Conservation (phyloP, 2,329 filamentous ascomycete species). For the Trichophyton mentagrophytes region DNA sequence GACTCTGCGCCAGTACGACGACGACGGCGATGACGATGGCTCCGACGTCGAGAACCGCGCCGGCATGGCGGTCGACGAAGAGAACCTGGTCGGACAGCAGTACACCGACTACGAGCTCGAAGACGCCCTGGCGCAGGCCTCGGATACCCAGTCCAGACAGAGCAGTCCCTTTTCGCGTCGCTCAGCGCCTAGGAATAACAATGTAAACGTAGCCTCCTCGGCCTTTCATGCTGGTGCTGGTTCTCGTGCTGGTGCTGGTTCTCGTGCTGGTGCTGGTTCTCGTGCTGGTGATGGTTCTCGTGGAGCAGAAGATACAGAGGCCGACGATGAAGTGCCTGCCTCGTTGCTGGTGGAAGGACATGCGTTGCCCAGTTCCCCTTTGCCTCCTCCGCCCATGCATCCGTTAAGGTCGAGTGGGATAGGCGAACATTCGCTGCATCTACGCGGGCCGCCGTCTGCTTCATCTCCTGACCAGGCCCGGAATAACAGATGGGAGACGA, state of each 20-base stretch:
- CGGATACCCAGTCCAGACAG: slow-evolving; percentile 36
- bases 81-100: slow-evolving; percentile 33
- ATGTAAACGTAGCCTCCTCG: slow-evolving; percentile 10
- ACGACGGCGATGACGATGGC: slow-evolving; percentile 22
- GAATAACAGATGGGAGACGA: slow-evolving; percentile 45
- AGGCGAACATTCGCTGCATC: neutral
- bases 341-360: slow-evolving; percentile 48
- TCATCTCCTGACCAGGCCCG: slow-evolving; percentile 21
- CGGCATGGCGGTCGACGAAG: slow-evolving; percentile 38
- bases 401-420: slow-evolving; percentile 15
- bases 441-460: slow-evolving; percentile 27
- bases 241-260: slow-evolving; percentile 1
- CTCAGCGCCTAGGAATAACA: slow-evolving; percentile 7
- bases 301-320: slow-evolving; percentile 14
- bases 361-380: slow-evolving; percentile 28
- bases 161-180: slow-evolving; percentile 29
- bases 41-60: slow-evolving; percentile 36
- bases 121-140: slow-evolving; percentile 41
- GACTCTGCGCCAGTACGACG: slow-evolving; percentile 20
- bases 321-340: slow-evolving; percentile 42
- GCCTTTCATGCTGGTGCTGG: slow-evolving; percentile 12
- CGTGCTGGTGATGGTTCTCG: too few relatives aligned
- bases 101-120: slow-evolving; percentile 48
- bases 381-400: slow-evolving; percentile 25
- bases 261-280: too few relatives aligned